Base-by-base conservation (phyloP, 2,329 filamentous ascomycete species). In the Didymosphaeria variabile region DNA sequence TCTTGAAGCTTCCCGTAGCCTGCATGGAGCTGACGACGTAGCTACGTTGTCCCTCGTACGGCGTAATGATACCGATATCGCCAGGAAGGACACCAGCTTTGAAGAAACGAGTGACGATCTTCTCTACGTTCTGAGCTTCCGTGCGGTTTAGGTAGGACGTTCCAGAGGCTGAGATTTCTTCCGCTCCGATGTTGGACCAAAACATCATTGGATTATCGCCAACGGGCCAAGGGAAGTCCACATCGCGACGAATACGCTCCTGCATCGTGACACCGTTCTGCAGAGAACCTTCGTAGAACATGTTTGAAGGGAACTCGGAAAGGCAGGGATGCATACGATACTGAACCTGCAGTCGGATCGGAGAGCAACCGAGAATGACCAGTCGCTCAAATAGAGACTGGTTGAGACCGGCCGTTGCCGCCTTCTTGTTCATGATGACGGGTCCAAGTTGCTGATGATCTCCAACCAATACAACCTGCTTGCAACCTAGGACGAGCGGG, bases 361-460 rank as follows among this genome's bases (percentile, higher is more conserved):
- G 95, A 42, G 91, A 89, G 71, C 93, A 91, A 47, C 91, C 91
- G n/a, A 98, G 86, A 72, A 94, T 93, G 70, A 98, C 94, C 54
- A 99, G 86, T 72, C 95, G 93, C 82, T 99, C 95, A 74, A 99
- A 99, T 10, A 99, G 85, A n/a, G 94, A 98, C 79, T 98, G 95
- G 80, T 98, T 97, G 17, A 99, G 85, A 63, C 95, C 95, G 58
- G 95, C 95, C 81, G 98, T 98, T 63, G 95, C 95, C 15, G 95
- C 95, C 81, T 98, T 98, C 86, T 99, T 99, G 86, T 99, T 99
- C 94, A 99, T 99, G 76, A 99, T 98, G 72, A 99, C 95, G 1
- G 95, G 95, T 0, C 95, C 95, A 67, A 99, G 88, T 78, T 99
- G 95, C 79, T 98, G 96, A 80, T 99, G 95, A 75, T 99, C 95